Evolutionary conservation across 768 basidiomycete genomes (phyloP), one percentile per base, ranked within the genome.

Genomic region (Atractiella rhizophila): DNA sequence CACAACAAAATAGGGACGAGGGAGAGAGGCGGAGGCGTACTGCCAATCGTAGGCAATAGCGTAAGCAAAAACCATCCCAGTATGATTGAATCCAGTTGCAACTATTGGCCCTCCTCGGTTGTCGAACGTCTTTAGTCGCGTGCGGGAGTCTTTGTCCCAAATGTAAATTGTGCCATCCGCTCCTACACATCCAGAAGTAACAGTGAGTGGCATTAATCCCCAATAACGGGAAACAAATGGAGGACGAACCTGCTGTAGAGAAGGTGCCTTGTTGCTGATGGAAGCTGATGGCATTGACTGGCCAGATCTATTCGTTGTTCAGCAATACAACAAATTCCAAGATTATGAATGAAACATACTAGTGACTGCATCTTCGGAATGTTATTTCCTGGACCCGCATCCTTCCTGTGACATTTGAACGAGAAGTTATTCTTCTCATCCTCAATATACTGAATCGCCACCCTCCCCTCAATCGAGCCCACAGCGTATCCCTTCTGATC

Each of bases 31-130:
- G n/a, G n/a, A n/a, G n/a, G n/a, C n/a, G n/a, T n/a, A n/a, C n/a
- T n/a, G 21, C 54, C 51, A 53, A 33, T 53, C 55, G 20, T 55
- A 48, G n/a, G 51, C 48, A 19, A 88, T 60, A 1, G 82, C 76
- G 50, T 91, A 91, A 0, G 83, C 86, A 54, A 91, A 81, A 48
- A 91, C 78, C 24, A 64, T 72, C 23, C 81, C 81, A 20, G 69
- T 79, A 46, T 75, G 74, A 63, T 82, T 91, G 66, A 88, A 94
- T 4, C 71, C 65, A 8, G 74, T 74, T 7, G 75, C 67, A 16
- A 76, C 62, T 46, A 91, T 76, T 0, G 86, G 82, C 19, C 72
- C 76, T 1, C 73, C 69, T 12, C 8, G 16, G 35, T 37, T 44
- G 71, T 76, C 18, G 79, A 82, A 23, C n/a, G n/a, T n/a, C n/a